These are phyloP conservation scores for Tanacetum coccineum DNA, from an alignment of 129 eudicot species.

Conservation along the genomic window DNA sequence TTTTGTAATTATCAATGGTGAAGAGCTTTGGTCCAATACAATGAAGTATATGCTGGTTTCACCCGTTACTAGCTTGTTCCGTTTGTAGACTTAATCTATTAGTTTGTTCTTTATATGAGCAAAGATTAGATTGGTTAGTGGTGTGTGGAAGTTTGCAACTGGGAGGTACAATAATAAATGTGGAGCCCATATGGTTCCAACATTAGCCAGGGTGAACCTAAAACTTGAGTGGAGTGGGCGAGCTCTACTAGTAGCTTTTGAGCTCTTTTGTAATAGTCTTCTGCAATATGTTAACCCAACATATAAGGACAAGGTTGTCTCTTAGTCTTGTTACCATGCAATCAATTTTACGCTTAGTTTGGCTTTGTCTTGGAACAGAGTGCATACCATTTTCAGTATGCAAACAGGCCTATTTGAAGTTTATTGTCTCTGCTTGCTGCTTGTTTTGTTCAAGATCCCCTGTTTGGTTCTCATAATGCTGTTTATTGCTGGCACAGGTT, in stretches of 20 bases:
- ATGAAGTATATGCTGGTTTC: conserved; percentile 12
- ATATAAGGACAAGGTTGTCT: not conserved
- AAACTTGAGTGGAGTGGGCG: too few species aligned
- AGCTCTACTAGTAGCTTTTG: not conserved
- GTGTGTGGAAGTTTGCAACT: not conserved
- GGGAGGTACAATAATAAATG: not conserved
- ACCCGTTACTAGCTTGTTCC: not conserved
- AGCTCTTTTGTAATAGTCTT: not conserved
- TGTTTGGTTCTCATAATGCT: conserved; percentile 10
- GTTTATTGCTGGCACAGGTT: conserved; percentile 48
- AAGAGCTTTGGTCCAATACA: not conserved
- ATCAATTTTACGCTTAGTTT: not conserved
- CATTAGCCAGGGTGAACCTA: too few species aligned
- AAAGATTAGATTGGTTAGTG: not conserved
- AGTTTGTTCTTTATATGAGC: not conserved
- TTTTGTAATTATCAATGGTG: not conserved
- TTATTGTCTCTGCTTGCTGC: conserved; percentile 1
- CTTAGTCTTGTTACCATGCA: not conserved
- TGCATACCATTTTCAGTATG: not conserved
- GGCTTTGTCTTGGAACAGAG: not conserved
- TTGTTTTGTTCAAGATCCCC: conserved; percentile 1
- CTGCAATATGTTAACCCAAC: not conserved
- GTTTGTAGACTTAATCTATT: not conserved
- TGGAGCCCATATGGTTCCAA: not conserved
- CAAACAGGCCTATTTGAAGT: conserved; percentile 1